Evolutionary conservation across 1,284 basidiomycete genomes (phyloP), one percentile per base, ranked within the genome.

Genomic region (Irpex sp.): DNA sequence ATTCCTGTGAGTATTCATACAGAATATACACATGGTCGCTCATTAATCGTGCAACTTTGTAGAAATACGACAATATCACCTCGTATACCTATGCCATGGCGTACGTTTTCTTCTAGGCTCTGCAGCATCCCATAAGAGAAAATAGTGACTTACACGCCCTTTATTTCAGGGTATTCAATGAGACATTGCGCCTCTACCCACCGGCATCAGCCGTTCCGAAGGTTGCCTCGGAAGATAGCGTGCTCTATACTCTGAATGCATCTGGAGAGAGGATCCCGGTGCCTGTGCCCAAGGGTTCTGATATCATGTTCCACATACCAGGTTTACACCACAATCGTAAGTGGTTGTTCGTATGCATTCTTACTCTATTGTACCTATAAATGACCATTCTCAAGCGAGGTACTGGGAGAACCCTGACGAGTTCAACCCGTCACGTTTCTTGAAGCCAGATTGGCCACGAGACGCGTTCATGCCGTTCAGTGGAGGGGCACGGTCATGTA

Each of bases 131-230:
- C 26, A 26, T 26, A 26, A 26, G 26, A 26, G 26, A 26, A 26
- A 26, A 26, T 26, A 26, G 26, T 26, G 26, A 2, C 9, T 11
- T 11, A 40, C 31, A 64, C 37, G 47, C 49, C 67, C 66, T 40
- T 2, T 9, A 26, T 13, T 67, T 67, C 63, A 86, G 84, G 7
- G 82, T 84, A 1, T 77, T 85, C 62, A 79, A 85, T 68, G 87
- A 89, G 71, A 82, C 85, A 0, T 74, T 89, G 13, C 78, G 87
- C 19, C 73, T 87, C 66, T 86, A 82, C 68, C 83, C 86, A 49
- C 78, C 84, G 81, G 81, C 79, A 4, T 69, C 73, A 2, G 69
- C 62, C 5, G 76, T 87, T 36, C 83, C 85, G 13, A 88, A 88
- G 71, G 59, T 70, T 15, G 78, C 77, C 54, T 74, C 75, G 0